Base-by-base conservation (phyloP, 1,284 basidiomycete genomes). In the Tausonia pullulans region DNA sequence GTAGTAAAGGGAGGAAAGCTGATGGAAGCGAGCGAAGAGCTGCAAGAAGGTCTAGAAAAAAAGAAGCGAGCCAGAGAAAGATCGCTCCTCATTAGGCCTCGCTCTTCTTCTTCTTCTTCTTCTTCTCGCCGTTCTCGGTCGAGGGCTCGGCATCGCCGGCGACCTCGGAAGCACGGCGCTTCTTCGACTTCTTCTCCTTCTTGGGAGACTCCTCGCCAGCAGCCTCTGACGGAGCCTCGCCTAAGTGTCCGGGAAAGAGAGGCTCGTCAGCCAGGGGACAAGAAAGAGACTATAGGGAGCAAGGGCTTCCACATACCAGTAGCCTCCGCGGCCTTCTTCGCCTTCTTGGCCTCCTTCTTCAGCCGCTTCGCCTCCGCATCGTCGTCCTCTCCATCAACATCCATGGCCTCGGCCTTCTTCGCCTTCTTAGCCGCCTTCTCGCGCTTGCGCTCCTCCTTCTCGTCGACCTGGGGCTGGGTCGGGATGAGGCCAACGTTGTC, bases 401-500 rank as follows among this genome's bases (percentile, higher is more conserved):
- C 81, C 70, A 77, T 78, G 44, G 67, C 67, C 72, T 81, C 82
- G 72, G 84, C 85, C 79, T 91, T 87, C 79, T 90, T 90, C 48
- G 82, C 82, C 71, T 79, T 83, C 76, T 80, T 81, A 14, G 16
- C 78, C 66, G 84, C 85, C 79, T 91, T 87, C 79, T 89, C 89
- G 46, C 82, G 82, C 71, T 79, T 83, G 76, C 80, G 81, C 10
- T 16, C 78, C 67, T 72, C 71, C 72, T 77, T 76, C 69, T 76
- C 77, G 62, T 73, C 73, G 84, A 79, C 76, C 69, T 86, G 84
- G 60, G 89, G 84, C 77, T 94, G 89, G 49, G 93, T 88, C 50
- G 90, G 81, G 58, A 93, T 82, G 59, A 92, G 79, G 70, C 86
- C 84, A 61, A 90, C 83, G 46, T 83, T 84, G 75, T 92, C 88